These are phyloP conservation scores for Nicotiana rustica DNA, from an alignment of 305 asterid genomes.

Conservation along the genomic window DNA sequence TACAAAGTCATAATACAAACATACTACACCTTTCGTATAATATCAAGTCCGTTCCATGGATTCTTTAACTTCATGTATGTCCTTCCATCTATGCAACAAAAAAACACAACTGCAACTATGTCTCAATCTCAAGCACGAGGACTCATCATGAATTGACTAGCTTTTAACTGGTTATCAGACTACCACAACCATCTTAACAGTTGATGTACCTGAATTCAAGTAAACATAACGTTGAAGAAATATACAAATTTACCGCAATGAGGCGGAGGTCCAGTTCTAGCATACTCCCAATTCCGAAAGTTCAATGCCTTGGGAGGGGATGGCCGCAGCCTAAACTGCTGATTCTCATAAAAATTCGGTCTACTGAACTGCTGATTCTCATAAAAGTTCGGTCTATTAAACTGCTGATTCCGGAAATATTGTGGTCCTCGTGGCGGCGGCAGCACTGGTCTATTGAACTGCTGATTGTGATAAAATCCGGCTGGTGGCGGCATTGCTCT, in stretches of 20 bases:
- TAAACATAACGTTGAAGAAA: background rate
- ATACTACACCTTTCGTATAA: background rate
- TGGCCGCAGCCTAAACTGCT: conserved; percentile 65
- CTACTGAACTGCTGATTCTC: conserved; percentile 42
- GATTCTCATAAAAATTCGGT: conserved; percentile 46
- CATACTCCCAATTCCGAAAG: conserved; percentile 81
- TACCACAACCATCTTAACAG: background rate
- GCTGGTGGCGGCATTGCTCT: conserved; percentile 30
- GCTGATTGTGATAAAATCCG: conserved; percentile 20
- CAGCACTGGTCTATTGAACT: background rate
- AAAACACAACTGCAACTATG: background rate
- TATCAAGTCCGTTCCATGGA: background rate
- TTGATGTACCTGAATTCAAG: conserved; percentile 5
- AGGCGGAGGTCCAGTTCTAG: conserved; percentile 64
- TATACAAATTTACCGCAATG: conserved; percentile 56
- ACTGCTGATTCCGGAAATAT: conserved; percentile 23
- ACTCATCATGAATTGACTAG: conserved; percentile 11
- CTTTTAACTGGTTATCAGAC: conserved; percentile 16
- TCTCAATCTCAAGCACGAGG: conserved; percentile 18
- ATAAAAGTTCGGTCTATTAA: background rate
- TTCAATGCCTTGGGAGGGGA: conserved; percentile 68
- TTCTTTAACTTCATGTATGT: conserved; percentile 11
- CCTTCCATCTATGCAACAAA: conserved; percentile 16
- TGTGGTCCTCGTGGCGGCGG: background rate
- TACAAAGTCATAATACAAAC: conserved; percentile 26